A percentile compares a stretch with the other conserved stretches of the same genome.
phyloP scores from a whole-genome alignment of 176 grass and related monocot genomes.

The Eleusine indica region DNA sequence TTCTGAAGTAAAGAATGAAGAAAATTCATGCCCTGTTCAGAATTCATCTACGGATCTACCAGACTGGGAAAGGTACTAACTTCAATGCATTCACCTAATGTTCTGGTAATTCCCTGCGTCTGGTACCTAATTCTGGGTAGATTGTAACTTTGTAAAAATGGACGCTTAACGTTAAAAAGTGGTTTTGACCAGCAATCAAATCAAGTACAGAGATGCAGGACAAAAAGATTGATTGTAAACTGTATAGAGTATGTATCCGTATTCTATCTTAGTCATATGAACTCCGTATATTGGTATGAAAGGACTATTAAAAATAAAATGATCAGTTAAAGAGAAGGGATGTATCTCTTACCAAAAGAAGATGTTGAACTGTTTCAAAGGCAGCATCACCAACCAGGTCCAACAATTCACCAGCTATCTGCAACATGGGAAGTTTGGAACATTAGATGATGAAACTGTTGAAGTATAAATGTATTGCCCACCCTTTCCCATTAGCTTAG shows the following conservation, averaged over 20 bases:
- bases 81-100: neutral
- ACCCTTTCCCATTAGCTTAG: no score
- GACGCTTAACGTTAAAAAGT: neutral
- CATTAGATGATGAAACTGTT: conserved; percentile 20
- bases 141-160: neutral
- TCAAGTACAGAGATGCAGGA: conserved; percentile 34
- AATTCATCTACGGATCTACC: neutral
- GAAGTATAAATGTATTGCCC: no score
- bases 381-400: conserved; percentile 85
- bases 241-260: neutral
- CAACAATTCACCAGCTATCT: conserved; percentile 93
- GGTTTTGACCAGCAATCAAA: conserved; percentile 12
- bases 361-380: conserved; percentile 88
- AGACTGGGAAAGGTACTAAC: neutral
- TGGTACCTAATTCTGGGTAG: neutral
- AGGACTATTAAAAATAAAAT: conserved; percentile 39
- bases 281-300: neutral
- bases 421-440: conserved; percentile 28
- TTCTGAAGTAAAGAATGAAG: conserved; percentile 4
- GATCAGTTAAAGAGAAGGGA: neutral
- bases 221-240: conserved; percentile 2
- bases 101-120: neutral
- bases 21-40: conserved; percentile 2
- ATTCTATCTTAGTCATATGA: conserved; percentile 6
- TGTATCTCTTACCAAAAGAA: conserved; percentile 69